Conservation (phyloP, 495 filamentous ascomycete genomes). For the Polyplosphaeria fusca region DNA sequence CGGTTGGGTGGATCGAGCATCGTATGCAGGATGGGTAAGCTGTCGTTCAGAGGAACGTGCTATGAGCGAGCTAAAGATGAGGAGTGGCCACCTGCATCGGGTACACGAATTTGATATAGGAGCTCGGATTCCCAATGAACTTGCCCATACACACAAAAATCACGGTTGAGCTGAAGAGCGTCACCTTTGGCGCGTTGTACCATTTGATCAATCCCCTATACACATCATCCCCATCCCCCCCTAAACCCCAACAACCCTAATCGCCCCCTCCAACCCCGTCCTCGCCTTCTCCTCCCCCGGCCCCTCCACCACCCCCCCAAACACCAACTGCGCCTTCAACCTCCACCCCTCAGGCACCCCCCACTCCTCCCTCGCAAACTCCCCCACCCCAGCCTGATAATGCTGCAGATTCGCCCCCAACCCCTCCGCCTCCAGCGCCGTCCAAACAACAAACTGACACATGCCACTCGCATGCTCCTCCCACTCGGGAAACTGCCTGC, state of each 20-base stretch:
- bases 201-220: too few species aligned
- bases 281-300: constrained; percentile 18
- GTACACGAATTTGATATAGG: too few species aligned
- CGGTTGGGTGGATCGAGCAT: too few species aligned
- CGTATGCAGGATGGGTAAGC: too few species aligned
- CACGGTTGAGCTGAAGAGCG: too few species aligned
- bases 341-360: constrained; percentile 18
- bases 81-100: too few species aligned
- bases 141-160: too few species aligned
- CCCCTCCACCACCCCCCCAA: constrained; percentile 16
- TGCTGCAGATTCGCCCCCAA: constrained; percentile 25
- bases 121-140: too few species aligned
- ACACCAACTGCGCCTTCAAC: constrained; percentile 26
- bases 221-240: too few species aligned
- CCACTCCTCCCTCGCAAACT: constrained; percentile 18
- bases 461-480: constrained; percentile 28
- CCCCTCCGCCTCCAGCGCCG: constrained; percentile 24
- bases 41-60: too few species aligned
- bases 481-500: constrained; percentile 23
- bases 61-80: too few species aligned
- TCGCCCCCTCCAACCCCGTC: constrained; percentile 17
- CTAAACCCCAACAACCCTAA: constrained; percentile 26
- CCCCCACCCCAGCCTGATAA: constrained; percentile 20
- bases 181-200: too few species aligned
- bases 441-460: constrained; percentile 30